Base-by-base conservation (phyloP, 495 filamentous ascomycete species). In the Annulohypoxylon maeteangense region DNA sequence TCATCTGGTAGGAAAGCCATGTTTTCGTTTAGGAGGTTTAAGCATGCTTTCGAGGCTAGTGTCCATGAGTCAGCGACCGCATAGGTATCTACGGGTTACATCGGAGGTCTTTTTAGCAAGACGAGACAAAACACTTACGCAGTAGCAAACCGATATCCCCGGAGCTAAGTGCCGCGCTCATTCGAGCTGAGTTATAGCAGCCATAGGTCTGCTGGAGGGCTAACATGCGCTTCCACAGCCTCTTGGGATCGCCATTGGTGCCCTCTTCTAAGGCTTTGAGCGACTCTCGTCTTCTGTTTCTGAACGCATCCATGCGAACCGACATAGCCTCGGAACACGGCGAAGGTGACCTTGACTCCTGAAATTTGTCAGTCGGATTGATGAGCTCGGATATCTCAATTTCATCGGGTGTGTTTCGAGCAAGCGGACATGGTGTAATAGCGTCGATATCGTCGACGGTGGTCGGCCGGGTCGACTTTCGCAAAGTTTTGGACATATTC, bases 161-260 rank as follows among this genome's bases (percentile, higher is more conserved):
- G n/a, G 70, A 75, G 8, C 78, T 79, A 22, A 84, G 63, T 4
- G 82, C 82, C 11, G 80, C 79, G 23, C 74, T 74, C 81, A 84
- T 83, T 25, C 82, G 68, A 18, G 82, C 79, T 7, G 81, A 83
- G 44, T 81, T 82, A 62, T 84, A 84, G 67, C 81, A 83, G 7
- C 81, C 79, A 31, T 80, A 83, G 20, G 65, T 77, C 38, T 68
- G 67, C 67, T 84, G 82, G 10, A 84, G 77, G 12, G 76, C 77
- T 22, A 84, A 74, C 82, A 84, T 84, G 25, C 81, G 79, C 50
- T 74, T 69, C 82, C 82, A 84, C 18, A 84, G 74, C 27, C 74
- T 75, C 51, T 75, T 75, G 22, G 78, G 74, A 62, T 81, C 79
- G 23, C 78, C 66, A 10, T 75, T 59, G 12, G 75, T 78, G 23